These are phyloP conservation scores for Schoenoplectus tabernaemontani DNA, from an alignment of 202 grass and related monocot species.

Conservation along the genomic window DNA sequence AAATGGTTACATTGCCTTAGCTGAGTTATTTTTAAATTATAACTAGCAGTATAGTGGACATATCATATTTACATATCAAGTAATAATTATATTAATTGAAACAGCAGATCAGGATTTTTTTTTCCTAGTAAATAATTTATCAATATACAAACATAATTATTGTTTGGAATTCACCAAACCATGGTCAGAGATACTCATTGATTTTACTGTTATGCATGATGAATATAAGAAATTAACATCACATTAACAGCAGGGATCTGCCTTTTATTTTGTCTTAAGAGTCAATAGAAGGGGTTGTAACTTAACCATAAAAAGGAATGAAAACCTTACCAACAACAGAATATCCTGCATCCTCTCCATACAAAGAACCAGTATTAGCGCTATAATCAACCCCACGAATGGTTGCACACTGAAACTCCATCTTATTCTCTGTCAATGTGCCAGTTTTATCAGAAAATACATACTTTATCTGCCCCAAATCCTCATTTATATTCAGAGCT, in stretches of 20 bases:
- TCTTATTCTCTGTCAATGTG: slow-evolving; percentile 87
- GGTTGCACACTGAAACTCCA: slow-evolving; percentile 68
- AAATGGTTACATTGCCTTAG: not conserved
- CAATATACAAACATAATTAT: not conserved
- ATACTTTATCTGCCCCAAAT: slow-evolving; percentile 85
- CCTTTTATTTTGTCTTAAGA: not conserved
- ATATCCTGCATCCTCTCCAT: slow-evolving; percentile 10
- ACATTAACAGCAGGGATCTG: not conserved
- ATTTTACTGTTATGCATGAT: not conserved
- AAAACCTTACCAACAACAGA: slow-evolving; percentile 57
- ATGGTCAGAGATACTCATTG: not conserved
- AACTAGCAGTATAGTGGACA: not conserved
- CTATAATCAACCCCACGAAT: slow-evolving; percentile 64
- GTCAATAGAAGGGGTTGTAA: not conserved
- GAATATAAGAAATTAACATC: not conserved
- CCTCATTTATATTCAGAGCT: slow-evolving; percentile 92
- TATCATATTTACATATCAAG: not conserved
- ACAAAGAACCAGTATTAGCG: slow-evolving; percentile 31
- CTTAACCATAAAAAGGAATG: not conserved
- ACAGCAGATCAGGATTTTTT: not conserved
- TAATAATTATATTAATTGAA: not conserved
- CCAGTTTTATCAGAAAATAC: slow-evolving; percentile 92
- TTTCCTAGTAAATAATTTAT: not conserved
- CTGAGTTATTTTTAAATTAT: not conserved
- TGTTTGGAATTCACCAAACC: not conserved